Base-by-base conservation (phyloP, 768 basidiomycete species). In the Suillus weaverae region DNA sequence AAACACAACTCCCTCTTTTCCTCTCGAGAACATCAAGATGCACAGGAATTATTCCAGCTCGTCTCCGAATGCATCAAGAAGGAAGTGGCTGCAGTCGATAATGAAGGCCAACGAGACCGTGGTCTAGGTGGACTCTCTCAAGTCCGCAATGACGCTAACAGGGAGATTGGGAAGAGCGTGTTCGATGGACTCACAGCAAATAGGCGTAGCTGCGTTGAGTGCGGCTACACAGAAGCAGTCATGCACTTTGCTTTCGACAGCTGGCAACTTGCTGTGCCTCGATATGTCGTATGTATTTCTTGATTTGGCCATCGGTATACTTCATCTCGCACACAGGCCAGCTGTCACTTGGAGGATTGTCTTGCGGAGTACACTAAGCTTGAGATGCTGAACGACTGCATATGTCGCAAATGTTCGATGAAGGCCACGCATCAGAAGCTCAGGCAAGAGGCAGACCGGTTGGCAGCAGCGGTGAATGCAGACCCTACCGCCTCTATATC, bases 1-100 rank as follows among this genome's bases (percentile, higher is more conserved):
- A 84, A 84, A 71, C 74, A 83, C 67, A 84, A 84, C 69, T 83
- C 89, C 0, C 82, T 95, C 13, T 89, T 97, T 76, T 86, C 87
- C 68, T 94, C 94, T 1, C 89, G 94, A 14, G 95, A 97, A 73
- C 97, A 99, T 74, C 97, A 99, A 79, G 97, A 99, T 74, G 97
- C 97, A 5, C 97, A 99, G 72, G 97, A 99, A 73, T 84, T 99
- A n/a, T 98, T 97, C 79, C 90, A 97, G 70, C 88, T 98, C 38
- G 81, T 98, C 10, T 91, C 95, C 1, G 95, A 96, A 74, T 91
- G 89, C 61, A 83, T 98, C 69, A 94, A 94, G 77, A 89, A 89
- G 66, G 97, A 99, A 74, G 83, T 88, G n/a, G 73, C 79, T 2
- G 84, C 89, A 2, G 85, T 97, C 1, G 88, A 89, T 62, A 84